These are phyloP conservation scores for Wolfiporia cocos DNA, from an alignment of 1,284 basidiomycete species.

Conservation along the genomic window DNA sequence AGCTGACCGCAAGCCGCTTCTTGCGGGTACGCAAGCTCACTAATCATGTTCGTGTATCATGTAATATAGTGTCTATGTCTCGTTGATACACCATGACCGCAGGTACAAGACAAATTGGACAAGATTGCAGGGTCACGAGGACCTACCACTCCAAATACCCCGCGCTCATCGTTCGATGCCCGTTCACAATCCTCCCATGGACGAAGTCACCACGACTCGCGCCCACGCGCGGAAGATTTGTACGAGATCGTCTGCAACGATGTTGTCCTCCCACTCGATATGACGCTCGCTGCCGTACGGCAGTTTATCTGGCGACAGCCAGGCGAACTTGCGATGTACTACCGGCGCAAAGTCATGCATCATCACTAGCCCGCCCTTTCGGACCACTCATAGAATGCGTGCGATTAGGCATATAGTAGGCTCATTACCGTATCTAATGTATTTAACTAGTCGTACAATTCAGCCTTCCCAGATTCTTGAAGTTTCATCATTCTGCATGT, in stretches of 20 bases:
- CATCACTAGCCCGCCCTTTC: no score
- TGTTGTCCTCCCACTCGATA: conserved; percentile 69
- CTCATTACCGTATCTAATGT: no score
- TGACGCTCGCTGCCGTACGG: conserved; percentile 85
- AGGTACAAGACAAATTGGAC: conserved; percentile 88
- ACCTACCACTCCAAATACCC: conserved; percentile 30
- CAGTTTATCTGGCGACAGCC: conserved; percentile 83
- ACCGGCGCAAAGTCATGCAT: conserved; percentile 44
- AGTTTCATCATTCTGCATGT: no score
- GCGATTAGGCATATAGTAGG: no score
- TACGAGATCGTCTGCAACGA: conserved; percentile 91
- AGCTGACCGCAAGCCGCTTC: conserved; percentile 83
- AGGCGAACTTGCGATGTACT: conserved; percentile 80
- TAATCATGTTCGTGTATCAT: conserved; percentile 56
- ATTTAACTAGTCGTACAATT: no score
- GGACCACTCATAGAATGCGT: no score
- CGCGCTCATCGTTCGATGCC: conserved; percentile 40
- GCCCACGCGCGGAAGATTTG: conserved; percentile 57
- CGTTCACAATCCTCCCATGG: conserved; percentile 16
- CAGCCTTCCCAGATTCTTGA: no score
- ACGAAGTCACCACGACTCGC: conserved; percentile 12
- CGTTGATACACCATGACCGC: not conserved
- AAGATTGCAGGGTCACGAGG: conserved; percentile 31
- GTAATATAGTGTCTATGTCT: not conserved
- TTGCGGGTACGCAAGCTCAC: conserved; percentile 83